A percentile compares a stretch with the other conserved stretches of the same genome.
These are phyloP conservation scores for Tetrapyrgos nigripes DNA, from an alignment of 1,284 basidiomycete species.

Conservation along the genomic window DNA sequence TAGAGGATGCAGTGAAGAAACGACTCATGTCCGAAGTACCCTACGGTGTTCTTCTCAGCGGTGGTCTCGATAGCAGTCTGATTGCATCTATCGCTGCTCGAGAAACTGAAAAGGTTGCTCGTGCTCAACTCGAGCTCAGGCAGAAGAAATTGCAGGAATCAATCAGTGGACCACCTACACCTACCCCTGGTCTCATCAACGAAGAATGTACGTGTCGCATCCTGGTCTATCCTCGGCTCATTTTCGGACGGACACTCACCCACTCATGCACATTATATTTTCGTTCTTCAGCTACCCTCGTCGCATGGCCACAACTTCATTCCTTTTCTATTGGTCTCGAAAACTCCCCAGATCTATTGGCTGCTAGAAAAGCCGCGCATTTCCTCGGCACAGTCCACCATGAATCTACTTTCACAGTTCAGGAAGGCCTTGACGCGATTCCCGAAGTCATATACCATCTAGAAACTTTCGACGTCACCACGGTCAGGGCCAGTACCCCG, in stretches of 20 bases:
- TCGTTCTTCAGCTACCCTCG: slow-evolving; percentile 62
- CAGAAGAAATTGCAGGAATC: slow-evolving; percentile 62
- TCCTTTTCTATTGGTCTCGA: slow-evolving; percentile 98
- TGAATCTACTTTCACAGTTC: slow-evolving; percentile 98
- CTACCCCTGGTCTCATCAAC: slow-evolving; percentile 47
- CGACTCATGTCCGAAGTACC: slow-evolving; percentile 99
- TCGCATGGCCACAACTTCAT: slow-evolving; percentile 96
- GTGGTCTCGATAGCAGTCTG: slow-evolving; percentile 95
- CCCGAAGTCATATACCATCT: slow-evolving; percentile 99
- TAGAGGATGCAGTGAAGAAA: slow-evolving; percentile 95
- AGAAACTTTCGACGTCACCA: slow-evolving; percentile 99
- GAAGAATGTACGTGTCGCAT: slow-evolving; percentile 60
- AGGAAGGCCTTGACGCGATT: slow-evolving; percentile 97
- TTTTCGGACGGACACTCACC: neutral
- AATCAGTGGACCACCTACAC: slow-evolving; percentile 64
- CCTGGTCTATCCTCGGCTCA: neutral
- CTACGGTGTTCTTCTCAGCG: slow-evolving; percentile 95
- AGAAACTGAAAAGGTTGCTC: slow-evolving; percentile 93
- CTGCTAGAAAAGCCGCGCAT: slow-evolving; percentile 93
- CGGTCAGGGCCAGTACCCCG: slow-evolving; percentile 96
- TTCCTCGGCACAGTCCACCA: slow-evolving; percentile 97
- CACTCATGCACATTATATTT: neutral
- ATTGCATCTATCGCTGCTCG: slow-evolving; percentile 97
- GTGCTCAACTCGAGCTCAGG: slow-evolving; percentile 77
- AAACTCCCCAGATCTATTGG: slow-evolving; percentile 94